Conservation (phyloP, 192 early-diverging fungal genomes). For the Anaeromyces robustus region DNA sequence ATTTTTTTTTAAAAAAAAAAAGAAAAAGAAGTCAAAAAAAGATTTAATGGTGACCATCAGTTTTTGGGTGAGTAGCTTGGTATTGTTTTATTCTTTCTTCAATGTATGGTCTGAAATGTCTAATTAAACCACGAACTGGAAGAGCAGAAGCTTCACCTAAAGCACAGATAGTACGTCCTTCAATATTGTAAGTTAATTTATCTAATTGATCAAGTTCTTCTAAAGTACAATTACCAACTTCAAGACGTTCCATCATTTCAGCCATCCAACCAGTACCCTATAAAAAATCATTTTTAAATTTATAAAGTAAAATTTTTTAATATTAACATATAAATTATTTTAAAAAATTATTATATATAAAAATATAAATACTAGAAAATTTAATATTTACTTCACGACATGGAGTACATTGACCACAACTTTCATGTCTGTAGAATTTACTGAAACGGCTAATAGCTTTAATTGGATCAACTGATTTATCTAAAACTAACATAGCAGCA, state of each 20-base stretch:
- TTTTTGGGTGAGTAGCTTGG: background rate
- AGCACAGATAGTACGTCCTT: slow-evolving; percentile 99
- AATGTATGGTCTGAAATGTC: slow-evolving; percentile 78
- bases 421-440: slow-evolving; percentile 94
- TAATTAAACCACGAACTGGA: slow-evolving; percentile 91
- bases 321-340: no score
- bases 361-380: background rate
- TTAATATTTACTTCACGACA: slow-evolving; percentile 67
- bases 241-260: slow-evolving; percentile 92
- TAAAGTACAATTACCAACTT: slow-evolving; percentile 58
- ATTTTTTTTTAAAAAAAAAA: background rate
- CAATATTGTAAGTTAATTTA: slow-evolving; percentile 91
- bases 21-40: background rate
- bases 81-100: slow-evolving; percentile 37
- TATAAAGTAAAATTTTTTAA: no score
- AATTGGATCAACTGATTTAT: slow-evolving; percentile 93
- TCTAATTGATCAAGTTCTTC: slow-evolving; percentile 93
- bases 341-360: background rate
- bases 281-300: no score
- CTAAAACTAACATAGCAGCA: slow-evolving; percentile 95
- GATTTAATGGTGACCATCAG: background rate
- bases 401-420: slow-evolving; percentile 97
- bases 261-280: slow-evolving; percentile 68
- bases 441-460: slow-evolving; percentile 78
- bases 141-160: slow-evolving; percentile 97